phyloP scores from a whole-genome alignment of 2,329 filamentous ascomycete genomes.

The Ophiosphaerella herpotricha region DNA sequence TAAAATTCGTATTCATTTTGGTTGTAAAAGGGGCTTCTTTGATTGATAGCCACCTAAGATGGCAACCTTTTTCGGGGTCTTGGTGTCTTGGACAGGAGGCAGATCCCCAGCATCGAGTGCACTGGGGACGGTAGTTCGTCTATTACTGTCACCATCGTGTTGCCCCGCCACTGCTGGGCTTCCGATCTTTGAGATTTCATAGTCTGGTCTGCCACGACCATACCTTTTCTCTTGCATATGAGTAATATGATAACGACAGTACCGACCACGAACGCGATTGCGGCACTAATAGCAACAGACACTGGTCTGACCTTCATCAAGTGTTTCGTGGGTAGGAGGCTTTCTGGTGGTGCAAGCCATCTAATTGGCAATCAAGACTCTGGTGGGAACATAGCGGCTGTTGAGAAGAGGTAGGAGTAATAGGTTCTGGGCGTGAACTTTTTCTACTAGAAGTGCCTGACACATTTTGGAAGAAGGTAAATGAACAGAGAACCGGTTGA shows the following conservation, averaged over 20 bases:
- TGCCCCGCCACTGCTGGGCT: neutral
- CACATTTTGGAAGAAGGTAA: too few relatives aligned
- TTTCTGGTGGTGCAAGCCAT: constrained; percentile 2
- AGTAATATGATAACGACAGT: neutral
- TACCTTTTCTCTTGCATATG: neutral
- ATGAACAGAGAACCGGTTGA: too few relatives aligned
- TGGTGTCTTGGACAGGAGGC: too few relatives aligned
- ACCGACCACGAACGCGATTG: neutral
- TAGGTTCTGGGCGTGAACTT: too few relatives aligned
- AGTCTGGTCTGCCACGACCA: neutral
- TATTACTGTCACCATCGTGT: neutral
- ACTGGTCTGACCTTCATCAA: neutral
- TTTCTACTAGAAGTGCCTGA: too few relatives aligned
- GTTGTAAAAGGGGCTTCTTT: neutral
- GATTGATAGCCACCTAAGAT: too few relatives aligned
- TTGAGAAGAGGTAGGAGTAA: neutral
- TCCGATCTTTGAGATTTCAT: neutral
- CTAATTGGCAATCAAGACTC: neutral
- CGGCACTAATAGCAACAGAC: constrained; percentile 4
- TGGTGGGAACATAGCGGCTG: neutral
- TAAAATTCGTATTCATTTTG: neutral
- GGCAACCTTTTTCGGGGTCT: too few relatives aligned
- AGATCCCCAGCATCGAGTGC: too few relatives aligned
- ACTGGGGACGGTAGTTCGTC: too few relatives aligned
- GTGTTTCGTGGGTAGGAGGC: neutral